phyloP scores from a whole-genome alignment of 176 grass and related monocot genomes.

The Puccinellia tenuiflora region DNA sequence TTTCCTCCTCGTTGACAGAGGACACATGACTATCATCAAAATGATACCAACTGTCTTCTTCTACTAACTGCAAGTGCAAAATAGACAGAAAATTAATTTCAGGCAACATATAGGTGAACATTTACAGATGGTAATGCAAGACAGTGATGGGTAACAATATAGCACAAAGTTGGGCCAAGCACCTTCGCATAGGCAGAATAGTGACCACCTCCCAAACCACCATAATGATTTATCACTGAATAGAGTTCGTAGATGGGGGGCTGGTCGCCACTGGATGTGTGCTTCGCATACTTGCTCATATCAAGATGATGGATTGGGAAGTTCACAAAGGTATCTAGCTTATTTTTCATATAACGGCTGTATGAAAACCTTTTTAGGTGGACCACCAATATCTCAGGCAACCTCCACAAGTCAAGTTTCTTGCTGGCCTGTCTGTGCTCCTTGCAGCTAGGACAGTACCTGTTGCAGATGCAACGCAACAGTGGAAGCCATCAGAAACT shows the following conservation, averaged over 20 bases:
- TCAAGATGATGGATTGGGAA: constrained; percentile 78
- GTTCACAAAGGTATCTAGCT: constrained; percentile 96
- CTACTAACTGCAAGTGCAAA: constrained; percentile 53
- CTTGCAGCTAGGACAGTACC: constrained; percentile 97
- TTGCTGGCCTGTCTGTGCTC: constrained; percentile 96
- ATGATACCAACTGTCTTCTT: constrained; percentile 90
- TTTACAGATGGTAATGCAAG: neutral
- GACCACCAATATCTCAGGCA: constrained; percentile 93
- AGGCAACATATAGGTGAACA: neutral
- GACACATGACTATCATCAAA: constrained; percentile 98
- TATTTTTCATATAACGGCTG: constrained; percentile 94
- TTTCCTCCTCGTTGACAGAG: constrained; percentile 63
- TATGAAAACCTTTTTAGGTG: constrained; percentile 99
- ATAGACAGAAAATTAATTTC: neutral
- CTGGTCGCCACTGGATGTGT: neutral
- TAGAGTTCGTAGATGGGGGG: constrained; percentile 72
- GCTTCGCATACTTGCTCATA: constrained; percentile 70
- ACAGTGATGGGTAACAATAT: neutral
- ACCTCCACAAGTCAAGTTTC: constrained; percentile 94
- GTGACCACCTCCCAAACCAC: constrained; percentile 89
- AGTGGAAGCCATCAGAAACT: constrained; percentile 2
- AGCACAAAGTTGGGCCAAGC: neutral
- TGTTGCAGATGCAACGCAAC: constrained; percentile 15
- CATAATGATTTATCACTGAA: constrained; percentile 95
- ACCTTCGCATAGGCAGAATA: constrained; percentile 98